Base-by-base conservation (phyloP, 495 filamentous ascomycete genomes). In the Entonaema liquescens region DNA sequence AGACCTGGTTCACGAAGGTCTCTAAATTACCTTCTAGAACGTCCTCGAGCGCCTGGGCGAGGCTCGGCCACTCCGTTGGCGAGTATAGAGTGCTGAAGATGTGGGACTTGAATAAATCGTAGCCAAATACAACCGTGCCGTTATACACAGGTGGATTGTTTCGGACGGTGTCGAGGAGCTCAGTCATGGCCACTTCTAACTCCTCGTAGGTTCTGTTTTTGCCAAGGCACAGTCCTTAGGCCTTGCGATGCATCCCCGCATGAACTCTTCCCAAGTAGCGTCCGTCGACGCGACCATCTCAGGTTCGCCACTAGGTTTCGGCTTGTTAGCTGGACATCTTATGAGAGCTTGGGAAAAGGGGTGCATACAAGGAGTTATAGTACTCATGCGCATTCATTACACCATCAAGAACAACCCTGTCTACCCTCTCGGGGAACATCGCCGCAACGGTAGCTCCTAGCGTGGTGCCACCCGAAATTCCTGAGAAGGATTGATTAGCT, bases 391-490 rank as follows among this genome's bases (percentile, higher is more conserved):
- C 70, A 68, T 80, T 82, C 59, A 79, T 73, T 9, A 82, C 80
- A 13, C 81, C 81, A 42, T 85, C 82, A 9, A 85, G 58, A 9
- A 85, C 69, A 7, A 84, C 47, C 52, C 69, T 77, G 53, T 79
- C 79, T 6, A 84, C 59, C 6, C 79, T 74, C 1, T 83, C 81
- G 5, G 83, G 83, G 66, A 83, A 85, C 79, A 85, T 79, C 50
- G 80, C 78, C 8, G 77, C 77, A 11, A 79, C 64, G 2, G 78
- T 82, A 13, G 76, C 79, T 6, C 83, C 83, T 5, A 85, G 62
- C 0, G 74, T 72, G 0, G 83, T 84, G 11, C 83, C 81, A 35
- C 83, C 83, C 2, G 81, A 82, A 36, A 80, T 73, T 4, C 82
- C 81, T 79, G 15, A 11, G 21, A 38, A 8, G 28, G 2, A 56